Conservation (phyloP, 2,329 filamentous ascomycete genomes). For the Alternaria sp. region DNA sequence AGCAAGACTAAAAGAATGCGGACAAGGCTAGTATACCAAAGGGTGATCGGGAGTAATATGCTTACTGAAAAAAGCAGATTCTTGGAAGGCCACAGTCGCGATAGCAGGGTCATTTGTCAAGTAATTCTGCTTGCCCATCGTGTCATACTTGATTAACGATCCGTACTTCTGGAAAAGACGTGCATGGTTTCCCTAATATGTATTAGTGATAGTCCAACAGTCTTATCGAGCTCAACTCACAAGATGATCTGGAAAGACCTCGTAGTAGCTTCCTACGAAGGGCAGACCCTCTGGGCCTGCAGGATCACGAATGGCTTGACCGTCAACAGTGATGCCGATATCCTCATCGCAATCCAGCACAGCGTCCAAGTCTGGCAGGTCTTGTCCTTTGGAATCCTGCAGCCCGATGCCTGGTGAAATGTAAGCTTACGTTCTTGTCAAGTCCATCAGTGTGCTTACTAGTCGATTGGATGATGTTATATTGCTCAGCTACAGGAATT, state of each 20-base stretch:
- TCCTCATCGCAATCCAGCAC: conserved; percentile 26
- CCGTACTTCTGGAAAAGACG: conserved; percentile 26
- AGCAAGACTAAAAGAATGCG: too few species aligned
- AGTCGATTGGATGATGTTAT: conserved; percentile 24
- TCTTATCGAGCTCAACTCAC: conserved; percentile 8
- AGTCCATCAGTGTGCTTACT: neutral
- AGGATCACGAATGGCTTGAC: conserved; percentile 18
- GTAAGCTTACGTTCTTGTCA: neutral
- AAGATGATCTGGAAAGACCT: conserved; percentile 27
- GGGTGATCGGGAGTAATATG: conserved; percentile 20
- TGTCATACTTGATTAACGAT: conserved; percentile 22
- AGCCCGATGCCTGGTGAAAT: conserved; percentile 16
- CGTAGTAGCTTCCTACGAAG: conserved; percentile 26
- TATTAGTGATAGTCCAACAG: neutral
- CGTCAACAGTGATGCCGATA: conserved; percentile 25
- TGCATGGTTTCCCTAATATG: conserved; percentile 20
- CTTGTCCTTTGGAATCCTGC: conserved; percentile 22
- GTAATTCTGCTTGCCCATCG: conserved; percentile 19
- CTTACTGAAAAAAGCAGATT: conserved; percentile 26
- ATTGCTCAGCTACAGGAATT: conserved; percentile 26
- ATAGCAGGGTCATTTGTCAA: conserved; percentile 26
- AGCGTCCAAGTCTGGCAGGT: conserved; percentile 22
- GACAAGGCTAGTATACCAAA: neutral
- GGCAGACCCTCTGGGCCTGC: conserved; percentile 24
- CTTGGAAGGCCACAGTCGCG: conserved; percentile 21